Percentiles rank a stretch among this genome's conserved stretches.
Conservation (phyloP, 352 stramenopile genomes). For the Phytophthora pluvialis region DNA sequence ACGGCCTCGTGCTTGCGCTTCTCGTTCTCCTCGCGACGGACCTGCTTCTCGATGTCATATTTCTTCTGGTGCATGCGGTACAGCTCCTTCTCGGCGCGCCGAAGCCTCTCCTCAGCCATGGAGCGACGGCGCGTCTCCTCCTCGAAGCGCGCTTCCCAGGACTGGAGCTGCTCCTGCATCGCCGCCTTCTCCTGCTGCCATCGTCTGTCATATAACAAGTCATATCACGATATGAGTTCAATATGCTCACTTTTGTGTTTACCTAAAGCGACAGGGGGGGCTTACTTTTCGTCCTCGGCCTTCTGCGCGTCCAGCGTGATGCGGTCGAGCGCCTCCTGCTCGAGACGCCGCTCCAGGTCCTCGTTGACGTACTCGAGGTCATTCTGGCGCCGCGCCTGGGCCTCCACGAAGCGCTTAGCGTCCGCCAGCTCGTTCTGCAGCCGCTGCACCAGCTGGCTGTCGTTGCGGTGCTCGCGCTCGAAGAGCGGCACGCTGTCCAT, state of each 20-base stretch:
- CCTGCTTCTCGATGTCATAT: conserved; percentile 88
- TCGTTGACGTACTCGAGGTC: conserved; percentile 90
- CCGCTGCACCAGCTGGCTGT: conserved; percentile 83
- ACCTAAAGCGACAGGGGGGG: conserved; percentile 17
- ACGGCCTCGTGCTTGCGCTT: conserved; percentile 86
- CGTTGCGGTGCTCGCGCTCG: conserved; percentile 87
- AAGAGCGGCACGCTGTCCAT: conserved; percentile 88
- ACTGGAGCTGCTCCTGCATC: conserved; percentile 65
- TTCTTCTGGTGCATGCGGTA: conserved; percentile 93
- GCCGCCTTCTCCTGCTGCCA: conserved; percentile 70
- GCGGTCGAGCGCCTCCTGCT: conserved; percentile 85
- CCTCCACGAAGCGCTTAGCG: conserved; percentile 85
- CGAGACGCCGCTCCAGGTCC: conserved; percentile 80
- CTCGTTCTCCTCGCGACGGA: conserved; percentile 85
- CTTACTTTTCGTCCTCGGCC: conserved; percentile 82
- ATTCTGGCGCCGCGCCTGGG: conserved; percentile 82
- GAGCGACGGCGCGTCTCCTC: conserved; percentile 74
- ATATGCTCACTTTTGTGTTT: not conserved
- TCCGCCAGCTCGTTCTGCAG: conserved; percentile 87
- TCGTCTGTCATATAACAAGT: conserved; percentile 39
- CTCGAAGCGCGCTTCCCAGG: conserved; percentile 81
- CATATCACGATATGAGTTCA: conserved; percentile 9
- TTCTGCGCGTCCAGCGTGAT: conserved; percentile 86
- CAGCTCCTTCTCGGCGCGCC: conserved; percentile 85
- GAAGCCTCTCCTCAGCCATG: conserved; percentile 80